Base-by-base conservation (phyloP, 2,329 filamentous ascomycete species). In the Rosellinia necatrix region DNA sequence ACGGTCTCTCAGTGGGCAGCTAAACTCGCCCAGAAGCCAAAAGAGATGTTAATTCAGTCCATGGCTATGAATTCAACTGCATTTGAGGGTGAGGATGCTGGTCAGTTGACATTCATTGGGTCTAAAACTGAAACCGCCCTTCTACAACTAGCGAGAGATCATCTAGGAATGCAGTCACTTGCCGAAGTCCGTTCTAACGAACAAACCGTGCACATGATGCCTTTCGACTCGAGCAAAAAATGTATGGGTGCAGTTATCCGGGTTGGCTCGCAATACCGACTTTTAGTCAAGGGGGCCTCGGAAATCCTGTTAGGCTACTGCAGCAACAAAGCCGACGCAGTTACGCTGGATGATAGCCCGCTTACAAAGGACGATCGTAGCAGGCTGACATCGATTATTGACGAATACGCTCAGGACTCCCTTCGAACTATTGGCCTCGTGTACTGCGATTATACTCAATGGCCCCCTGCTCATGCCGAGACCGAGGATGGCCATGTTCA, bases 351-450 rank as follows among this genome's bases (percentile, higher is more conserved):
- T 2, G 76, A 78, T 21, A 75, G 71, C 12, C 70, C 77, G 1
- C 76, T 92, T 59, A 82, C 81, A 1, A 72, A 76, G 1, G 77
- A 83, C 12, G 83, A 87, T 61, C 78, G 80, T 25, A 75, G 83
- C 32, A 79, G 76, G 3, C 70, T 88, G 17, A 75, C 74, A 35
- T 73, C 77, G 19, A 73, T 83, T 43, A 88, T 88, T 63, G 80
- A 82, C 15, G 78, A 80, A 8, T 88, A 88, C 61, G 85, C 85
- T 4, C 80, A 79, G 4, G 78, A 84, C 29, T 91, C 89, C 10
- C 81, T 92, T 12, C 85, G 89, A 42, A 92, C 88, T 0, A 91
- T 92, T 59, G 88, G 83, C 35, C 79, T 91, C 56, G 80, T 89
- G 7, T 91, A 90, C 72, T 83, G 83, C 51, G 89, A 92, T 60